Conservation (phyloP, 139 green algal genomes). For the Volvox reticuliferus region DNA sequence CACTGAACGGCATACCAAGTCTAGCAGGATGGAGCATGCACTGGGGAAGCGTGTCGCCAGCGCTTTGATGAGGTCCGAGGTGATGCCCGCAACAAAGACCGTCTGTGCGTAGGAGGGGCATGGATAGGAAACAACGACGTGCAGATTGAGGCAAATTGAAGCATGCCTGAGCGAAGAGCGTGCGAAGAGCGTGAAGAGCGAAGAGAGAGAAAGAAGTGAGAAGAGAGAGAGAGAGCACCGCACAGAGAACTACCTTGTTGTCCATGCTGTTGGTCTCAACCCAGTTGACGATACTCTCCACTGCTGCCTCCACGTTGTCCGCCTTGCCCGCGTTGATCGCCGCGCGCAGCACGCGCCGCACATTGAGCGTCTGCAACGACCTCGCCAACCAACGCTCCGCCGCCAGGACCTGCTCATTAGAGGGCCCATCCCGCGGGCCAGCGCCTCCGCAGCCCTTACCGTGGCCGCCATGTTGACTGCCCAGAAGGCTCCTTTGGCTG, state of each 20-base stretch:
- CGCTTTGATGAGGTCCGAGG: not conserved
- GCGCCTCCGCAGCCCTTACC: too few species aligned
- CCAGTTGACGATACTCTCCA: conserved; percentile 9
- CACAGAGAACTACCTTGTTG: not conserved
- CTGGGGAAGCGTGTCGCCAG: conserved; percentile 34
- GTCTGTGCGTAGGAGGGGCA: not conserved
- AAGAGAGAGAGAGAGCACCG: too few species aligned
- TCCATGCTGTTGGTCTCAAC: conserved; percentile 34
- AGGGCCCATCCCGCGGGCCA: too few species aligned
- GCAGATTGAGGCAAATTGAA: too few species aligned
- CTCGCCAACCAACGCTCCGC: not conserved
- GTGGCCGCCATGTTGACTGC: not conserved
- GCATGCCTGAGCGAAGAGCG: too few species aligned
- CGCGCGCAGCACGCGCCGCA: conserved; percentile 18
- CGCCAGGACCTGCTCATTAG: too few species aligned
- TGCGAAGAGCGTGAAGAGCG: too few species aligned
- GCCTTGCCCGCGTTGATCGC: conserved; percentile 30
- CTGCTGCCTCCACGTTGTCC: conserved; percentile 31
- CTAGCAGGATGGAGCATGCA: conserved; percentile 25
- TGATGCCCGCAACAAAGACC: conserved; percentile 25
- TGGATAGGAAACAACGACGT: too few species aligned
- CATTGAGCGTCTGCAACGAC: conserved; percentile 21
- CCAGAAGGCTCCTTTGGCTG: not conserved
- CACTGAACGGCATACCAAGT: not conserved
- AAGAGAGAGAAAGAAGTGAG: too few species aligned